Conservation (phyloP, 352 stramenopile species). For the Globisporangium middletonii region DNA sequence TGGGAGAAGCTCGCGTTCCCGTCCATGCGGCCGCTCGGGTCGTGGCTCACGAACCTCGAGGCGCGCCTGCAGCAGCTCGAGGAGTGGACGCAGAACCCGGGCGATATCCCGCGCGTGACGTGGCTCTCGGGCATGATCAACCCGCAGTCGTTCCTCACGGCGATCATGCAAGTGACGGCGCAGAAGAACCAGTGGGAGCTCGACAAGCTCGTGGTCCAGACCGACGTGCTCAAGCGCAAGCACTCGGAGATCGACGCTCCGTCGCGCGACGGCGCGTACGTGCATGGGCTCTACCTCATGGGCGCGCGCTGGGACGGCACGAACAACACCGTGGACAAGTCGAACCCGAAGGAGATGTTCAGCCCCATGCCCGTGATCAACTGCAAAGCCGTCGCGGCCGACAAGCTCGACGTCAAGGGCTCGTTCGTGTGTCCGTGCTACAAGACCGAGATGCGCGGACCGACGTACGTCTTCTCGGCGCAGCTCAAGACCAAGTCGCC, state of each 20-base stretch:
- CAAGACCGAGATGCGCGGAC: conserved; percentile 94
- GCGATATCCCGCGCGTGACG: conserved; percentile 95
- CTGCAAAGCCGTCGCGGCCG: conserved; percentile 92
- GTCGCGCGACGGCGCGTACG: conserved; percentile 93
- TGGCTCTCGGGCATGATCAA: conserved; percentile 95
- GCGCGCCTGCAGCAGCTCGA: conserved; percentile 91
- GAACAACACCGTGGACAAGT: conserved; percentile 92
- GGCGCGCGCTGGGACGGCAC: conserved; percentile 93
- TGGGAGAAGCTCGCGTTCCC: conserved; percentile 96
- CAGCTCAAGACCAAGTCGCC: conserved; percentile 97
- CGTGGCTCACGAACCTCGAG: conserved; percentile 93
- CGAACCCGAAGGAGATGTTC: conserved; percentile 98
- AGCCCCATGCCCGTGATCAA: conserved; percentile 97
- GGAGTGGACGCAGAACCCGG: conserved; percentile 95
- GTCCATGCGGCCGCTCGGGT: conserved; percentile 85
- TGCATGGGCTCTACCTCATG: conserved; percentile 93
- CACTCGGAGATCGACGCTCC: conserved; percentile 84
- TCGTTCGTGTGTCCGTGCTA: conserved; percentile 96
- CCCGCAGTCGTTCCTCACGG: conserved; percentile 95
- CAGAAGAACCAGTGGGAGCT: conserved; percentile 97
- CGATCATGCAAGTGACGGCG: conserved; percentile 97
- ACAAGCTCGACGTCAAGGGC: conserved; percentile 94
- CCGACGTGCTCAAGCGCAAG: conserved; percentile 94
- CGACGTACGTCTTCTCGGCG: conserved; percentile 96
- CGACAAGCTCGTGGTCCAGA: conserved; percentile 97